Percentiles rank a stretch among this genome's conserved stretches.
These are phyloP conservation scores for Mucor racemosus DNA, from an alignment of 371 early-diverging fungal species.

Conservation along the genomic window DNA sequence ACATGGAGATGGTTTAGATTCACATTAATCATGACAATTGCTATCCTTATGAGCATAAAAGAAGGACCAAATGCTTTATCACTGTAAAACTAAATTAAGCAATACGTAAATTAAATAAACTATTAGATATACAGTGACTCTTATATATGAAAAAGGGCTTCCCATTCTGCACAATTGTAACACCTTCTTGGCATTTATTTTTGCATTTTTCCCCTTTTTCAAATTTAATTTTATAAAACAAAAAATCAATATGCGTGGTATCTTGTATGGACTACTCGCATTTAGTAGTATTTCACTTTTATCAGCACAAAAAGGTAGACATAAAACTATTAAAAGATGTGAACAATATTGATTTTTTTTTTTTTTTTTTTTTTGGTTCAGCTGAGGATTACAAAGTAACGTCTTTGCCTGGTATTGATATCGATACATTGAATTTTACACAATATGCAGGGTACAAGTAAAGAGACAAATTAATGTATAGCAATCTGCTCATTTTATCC, in stretches of 20 bases:
- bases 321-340: not conserved
- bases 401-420: constrained; percentile 56
- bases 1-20: constrained; percentile 24
- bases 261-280: constrained; percentile 13
- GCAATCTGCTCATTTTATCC: not conserved
- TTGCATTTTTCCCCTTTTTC: not conserved
- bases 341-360: not conserved
- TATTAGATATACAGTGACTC: not conserved
- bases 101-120: not conserved
- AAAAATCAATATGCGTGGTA: constrained; percentile 3
- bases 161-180: no score
- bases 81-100: not conserved
- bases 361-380: constrained; percentile 8
- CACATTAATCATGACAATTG: constrained; percentile 19
- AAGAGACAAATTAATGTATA: no score
- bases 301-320: constrained; percentile 26
- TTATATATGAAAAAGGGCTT: not conserved
- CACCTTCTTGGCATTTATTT: not conserved
- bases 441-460: constrained; percentile 70
- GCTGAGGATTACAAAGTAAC: constrained; percentile 63
- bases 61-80: constrained; percentile 18
- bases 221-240: not conserved
- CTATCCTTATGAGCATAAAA: constrained; percentile 21
- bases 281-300: not conserved
- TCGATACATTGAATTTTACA: constrained; percentile 34